phyloP scores from a whole-genome alignment of 768 basidiomycete genomes.

The Dioszegia aurantiaca region DNA sequence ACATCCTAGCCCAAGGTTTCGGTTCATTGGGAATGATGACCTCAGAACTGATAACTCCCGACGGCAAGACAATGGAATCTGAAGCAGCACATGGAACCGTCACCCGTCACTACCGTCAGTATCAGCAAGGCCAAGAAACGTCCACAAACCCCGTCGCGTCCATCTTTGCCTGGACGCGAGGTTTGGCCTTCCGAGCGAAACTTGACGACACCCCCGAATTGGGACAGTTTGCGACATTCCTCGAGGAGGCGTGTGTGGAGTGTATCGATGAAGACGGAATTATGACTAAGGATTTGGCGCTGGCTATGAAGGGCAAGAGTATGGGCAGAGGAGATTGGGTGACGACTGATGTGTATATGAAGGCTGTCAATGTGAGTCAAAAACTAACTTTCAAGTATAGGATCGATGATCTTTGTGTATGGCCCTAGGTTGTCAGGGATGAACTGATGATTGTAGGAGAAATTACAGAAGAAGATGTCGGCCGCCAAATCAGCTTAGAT shows the following conservation, averaged over 20 bases:
- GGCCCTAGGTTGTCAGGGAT: neutral
- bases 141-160: slow-evolving; percentile 98
- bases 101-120: slow-evolving; percentile 94
- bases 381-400: neutral
- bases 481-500: neutral
- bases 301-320: slow-evolving; percentile 85
- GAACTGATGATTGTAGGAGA: slow-evolving; percentile 19
- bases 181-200: slow-evolving; percentile 86
- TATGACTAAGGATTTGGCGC: slow-evolving; percentile 96
- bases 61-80: slow-evolving; percentile 85
- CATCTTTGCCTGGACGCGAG: slow-evolving; percentile 98
- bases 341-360: slow-evolving; percentile 89
- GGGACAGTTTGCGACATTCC: slow-evolving; percentile 67
- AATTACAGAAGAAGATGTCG: slow-evolving; percentile 34
- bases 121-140: slow-evolving; percentile 95
- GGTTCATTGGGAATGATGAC: slow-evolving; percentile 99
- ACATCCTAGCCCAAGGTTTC: slow-evolving; percentile 96
- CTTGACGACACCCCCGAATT: slow-evolving; percentile 78
- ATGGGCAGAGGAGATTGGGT: slow-evolving; percentile 96
- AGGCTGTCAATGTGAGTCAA: slow-evolving; percentile 71
- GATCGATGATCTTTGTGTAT: too few species aligned
- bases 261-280: slow-evolving; percentile 83
- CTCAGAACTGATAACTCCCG: slow-evolving; percentile 87
- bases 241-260: slow-evolving; percentile 86
- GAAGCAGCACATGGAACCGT: slow-evolving; percentile 91